Evolutionary conservation across 208 protist genomes (phyloP).

Genomic region (Leishmania aethiopica): DNA sequence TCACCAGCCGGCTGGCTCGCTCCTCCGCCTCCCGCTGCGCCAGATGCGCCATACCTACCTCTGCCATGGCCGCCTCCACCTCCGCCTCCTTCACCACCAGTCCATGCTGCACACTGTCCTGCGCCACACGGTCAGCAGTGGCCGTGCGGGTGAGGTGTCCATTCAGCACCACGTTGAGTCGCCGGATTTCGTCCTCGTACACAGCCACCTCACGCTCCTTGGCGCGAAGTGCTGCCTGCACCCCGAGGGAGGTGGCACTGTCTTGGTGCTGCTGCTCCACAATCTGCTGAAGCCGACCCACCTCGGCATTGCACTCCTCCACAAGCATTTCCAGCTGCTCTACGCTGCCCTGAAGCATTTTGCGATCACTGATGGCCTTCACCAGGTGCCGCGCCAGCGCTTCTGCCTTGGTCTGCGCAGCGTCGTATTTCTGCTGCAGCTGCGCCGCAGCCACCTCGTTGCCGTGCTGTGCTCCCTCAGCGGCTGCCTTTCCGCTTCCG

Average conservation of each 20-base stretch:
- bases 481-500: slow-evolving; percentile 1
- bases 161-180: slow-evolving; percentile 65
- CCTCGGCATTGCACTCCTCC: slow-evolving; percentile 61
- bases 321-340: slow-evolving; percentile 65
- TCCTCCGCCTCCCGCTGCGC: slow-evolving; percentile 73
- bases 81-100: slow-evolving; percentile 38
- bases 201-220: slow-evolving; percentile 81
- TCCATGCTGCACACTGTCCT: slow-evolving; percentile 26
- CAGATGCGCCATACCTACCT: slow-evolving; percentile 62
- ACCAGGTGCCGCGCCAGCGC: slow-evolving; percentile 81
- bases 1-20: slow-evolving; percentile 48
- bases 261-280: slow-evolving; percentile 53
- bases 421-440: slow-evolving; percentile 42
- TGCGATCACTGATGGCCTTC: slow-evolving; percentile 71
- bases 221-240: slow-evolving; percentile 50
- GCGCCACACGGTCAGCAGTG: slow-evolving; percentile 3
- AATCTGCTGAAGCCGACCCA: slow-evolving; percentile 54
- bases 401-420: slow-evolving; percentile 73
- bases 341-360: slow-evolving; percentile 59
- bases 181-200: slow-evolving; percentile 78
- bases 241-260: slow-evolving; percentile 20
- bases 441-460: neutral
- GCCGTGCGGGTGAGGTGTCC: slow-evolving; percentile 46
- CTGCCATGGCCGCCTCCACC: slow-evolving; percentile 56
- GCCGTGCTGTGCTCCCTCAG: neutral